A percentile compares a stretch with the other conserved stretches of the same genome.
Evolutionary conservation across 805 yeast genomes (phyloP).

Genomic region (Zygosaccharomyces siamensis): DNA sequence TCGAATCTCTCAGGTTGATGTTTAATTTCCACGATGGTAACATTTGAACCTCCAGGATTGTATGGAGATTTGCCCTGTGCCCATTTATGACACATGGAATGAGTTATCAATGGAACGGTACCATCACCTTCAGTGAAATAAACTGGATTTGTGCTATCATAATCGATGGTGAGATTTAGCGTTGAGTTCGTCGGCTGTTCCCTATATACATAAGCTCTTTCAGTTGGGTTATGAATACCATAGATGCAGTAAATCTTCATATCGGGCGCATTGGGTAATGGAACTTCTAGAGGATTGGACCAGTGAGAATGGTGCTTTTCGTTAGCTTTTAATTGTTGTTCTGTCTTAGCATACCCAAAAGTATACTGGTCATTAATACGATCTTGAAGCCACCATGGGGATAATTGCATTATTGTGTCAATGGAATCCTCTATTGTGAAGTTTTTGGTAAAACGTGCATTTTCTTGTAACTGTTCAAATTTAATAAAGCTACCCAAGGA

Average conservation of each 20-base stretch:
- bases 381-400: slow-evolving; percentile 73
- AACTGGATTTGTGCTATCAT: slow-evolving; percentile 60
- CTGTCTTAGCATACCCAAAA: slow-evolving; percentile 62
- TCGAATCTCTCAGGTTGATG: slow-evolving; percentile 94
- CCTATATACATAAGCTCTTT: slow-evolving; percentile 81
- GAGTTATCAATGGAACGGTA: slow-evolving; percentile 82
- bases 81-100: slow-evolving; percentile 91
- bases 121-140: slow-evolving; percentile 92
- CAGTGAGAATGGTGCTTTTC: slow-evolving; percentile 74
- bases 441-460: slow-evolving; percentile 35
- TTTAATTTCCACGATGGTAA: slow-evolving; percentile 81
- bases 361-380: slow-evolving; percentile 71
- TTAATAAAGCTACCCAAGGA: slow-evolving; percentile 69
- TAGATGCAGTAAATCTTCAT: slow-evolving; percentile 84
- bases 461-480: slow-evolving; percentile 35
- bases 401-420: slow-evolving; percentile 53
- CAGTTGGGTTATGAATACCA: slow-evolving; percentile 97
- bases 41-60: slow-evolving; percentile 73
- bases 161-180: slow-evolving; percentile 67
- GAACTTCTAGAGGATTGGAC: slow-evolving; percentile 92
- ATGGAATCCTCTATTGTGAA: slow-evolving; percentile 65
- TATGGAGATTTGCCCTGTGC: slow-evolving; percentile 54
- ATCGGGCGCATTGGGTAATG: slow-evolving; percentile 90
- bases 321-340: slow-evolving; percentile 56
- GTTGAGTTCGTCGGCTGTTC: slow-evolving; percentile 54